These are phyloP conservation scores for Capronia coronata DNA, from an alignment of 2,329 filamentous ascomycete species.

Conservation along the genomic window DNA sequence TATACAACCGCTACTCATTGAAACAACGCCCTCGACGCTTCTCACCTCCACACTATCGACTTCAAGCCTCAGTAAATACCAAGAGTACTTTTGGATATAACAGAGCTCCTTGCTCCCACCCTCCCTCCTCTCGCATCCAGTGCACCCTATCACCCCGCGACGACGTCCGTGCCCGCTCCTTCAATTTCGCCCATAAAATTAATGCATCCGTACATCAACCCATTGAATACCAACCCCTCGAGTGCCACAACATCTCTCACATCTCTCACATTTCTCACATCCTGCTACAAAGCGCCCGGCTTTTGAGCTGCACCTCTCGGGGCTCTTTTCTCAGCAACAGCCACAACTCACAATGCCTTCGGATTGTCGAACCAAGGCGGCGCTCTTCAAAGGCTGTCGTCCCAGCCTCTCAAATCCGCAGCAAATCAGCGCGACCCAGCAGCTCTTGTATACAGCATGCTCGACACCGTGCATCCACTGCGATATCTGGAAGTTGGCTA, in stretches of 20 bases:
- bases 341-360: not conserved
- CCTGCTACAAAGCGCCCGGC: slow-evolving; percentile 2
- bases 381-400: slow-evolving; percentile 23
- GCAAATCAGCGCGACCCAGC: slow-evolving; percentile 19
- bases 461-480: slow-evolving; percentile 25
- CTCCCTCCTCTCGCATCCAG: not conserved
- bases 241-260: not conserved
- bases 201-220: not conserved
- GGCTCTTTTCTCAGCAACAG: not conserved
- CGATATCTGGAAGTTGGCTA: slow-evolving; percentile 28
- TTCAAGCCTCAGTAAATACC: not conserved
- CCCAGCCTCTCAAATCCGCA: slow-evolving; percentile 18
- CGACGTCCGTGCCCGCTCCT: not conserved
- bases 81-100: no score
- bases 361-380: slow-evolving; percentile 22
- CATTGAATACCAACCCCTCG: slow-evolving; percentile 12
- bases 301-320: not conserved
- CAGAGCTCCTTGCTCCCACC: no score
- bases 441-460: slow-evolving; percentile 22
- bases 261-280: slow-evolving; percentile 1
- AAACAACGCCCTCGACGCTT: slow-evolving; percentile 2
- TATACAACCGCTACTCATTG: not conserved
- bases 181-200: not conserved
- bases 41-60: not conserved
- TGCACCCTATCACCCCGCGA: not conserved